Conservation (phyloP, 1,284 basidiomycete genomes). For the Ganoderma boninense region DNA sequence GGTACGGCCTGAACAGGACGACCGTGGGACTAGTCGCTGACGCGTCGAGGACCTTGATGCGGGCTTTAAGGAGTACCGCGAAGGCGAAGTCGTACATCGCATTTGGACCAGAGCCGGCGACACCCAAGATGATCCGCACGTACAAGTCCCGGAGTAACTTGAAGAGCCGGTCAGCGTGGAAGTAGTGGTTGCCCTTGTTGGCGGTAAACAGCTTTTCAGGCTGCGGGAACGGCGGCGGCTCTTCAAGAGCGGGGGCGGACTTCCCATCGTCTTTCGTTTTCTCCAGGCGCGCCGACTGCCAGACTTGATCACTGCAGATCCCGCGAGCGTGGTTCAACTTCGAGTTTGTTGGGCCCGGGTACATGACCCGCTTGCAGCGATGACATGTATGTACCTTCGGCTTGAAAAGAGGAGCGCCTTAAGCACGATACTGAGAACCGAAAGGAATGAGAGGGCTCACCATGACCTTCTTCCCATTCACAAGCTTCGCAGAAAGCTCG, state of each 20-base stretch:
- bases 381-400: conserved; percentile 15
- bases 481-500: background rate
- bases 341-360: conserved; percentile 5
- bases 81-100: conserved; percentile 4
- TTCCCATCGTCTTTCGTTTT: background rate
- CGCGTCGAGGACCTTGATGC: background rate
- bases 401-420: background rate
- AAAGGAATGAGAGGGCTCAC: background rate
- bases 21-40: background rate
- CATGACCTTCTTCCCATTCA: background rate
- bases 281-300: background rate
- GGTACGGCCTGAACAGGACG: conserved; percentile 1
- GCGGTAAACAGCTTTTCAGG: conserved; percentile 1
- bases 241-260: background rate
- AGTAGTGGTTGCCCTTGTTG: background rate
- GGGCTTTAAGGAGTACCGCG: background rate
- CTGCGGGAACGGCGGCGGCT: conserved; percentile 13
- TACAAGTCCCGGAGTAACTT: background rate
- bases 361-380: conserved; percentile 21
- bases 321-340: conserved; percentile 5
- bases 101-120: background rate
- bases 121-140: background rate
- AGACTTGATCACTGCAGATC: conserved; percentile 11
- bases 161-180: conserved; percentile 1
- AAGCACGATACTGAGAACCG: background rate